These are phyloP conservation scores for Santalum album DNA, from an alignment of 164 flowering plant species.

Conservation along the genomic window DNA sequence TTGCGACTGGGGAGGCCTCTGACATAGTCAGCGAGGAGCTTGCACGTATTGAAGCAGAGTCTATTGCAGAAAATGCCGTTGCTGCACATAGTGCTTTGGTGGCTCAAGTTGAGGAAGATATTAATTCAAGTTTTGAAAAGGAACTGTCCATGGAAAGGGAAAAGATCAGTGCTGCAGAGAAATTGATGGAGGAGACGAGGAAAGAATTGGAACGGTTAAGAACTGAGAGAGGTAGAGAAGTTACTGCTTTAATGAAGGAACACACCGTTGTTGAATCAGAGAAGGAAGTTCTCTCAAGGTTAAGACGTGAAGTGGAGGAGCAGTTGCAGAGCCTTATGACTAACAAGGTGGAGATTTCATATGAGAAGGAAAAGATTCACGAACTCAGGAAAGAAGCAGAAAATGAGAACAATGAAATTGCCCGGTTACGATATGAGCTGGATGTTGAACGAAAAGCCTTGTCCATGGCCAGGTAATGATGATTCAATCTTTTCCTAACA, in stretches of 20 bases:
- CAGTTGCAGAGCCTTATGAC: constrained; percentile 68
- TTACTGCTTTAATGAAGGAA: constrained; percentile 46
- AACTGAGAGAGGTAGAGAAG: constrained; percentile 57
- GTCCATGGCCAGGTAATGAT: constrained; percentile 84
- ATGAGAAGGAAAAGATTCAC: constrained; percentile 68
- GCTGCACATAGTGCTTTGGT: constrained; percentile 85
- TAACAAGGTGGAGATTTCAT: constrained; percentile 64
- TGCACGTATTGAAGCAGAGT: constrained; percentile 94
- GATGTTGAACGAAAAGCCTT: constrained; percentile 93
- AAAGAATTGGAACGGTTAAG: constrained; percentile 63
- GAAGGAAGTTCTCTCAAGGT: constrained; percentile 68
- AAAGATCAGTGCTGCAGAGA: constrained; percentile 63
- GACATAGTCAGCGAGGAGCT: constrained; percentile 90
- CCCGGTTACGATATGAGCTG: constrained; percentile 75
- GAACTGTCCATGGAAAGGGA: constrained; percentile 74
- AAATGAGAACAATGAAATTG: constrained; percentile 60
- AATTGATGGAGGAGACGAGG: constrained; percentile 78
- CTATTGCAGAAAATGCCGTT: constrained; percentile 89
- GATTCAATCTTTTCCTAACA: no score
- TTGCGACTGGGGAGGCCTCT: constrained; percentile 79
- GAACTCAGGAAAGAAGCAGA: constrained; percentile 70
- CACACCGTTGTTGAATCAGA: constrained; percentile 77
- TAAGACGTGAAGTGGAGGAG: constrained; percentile 74
- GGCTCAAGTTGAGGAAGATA: constrained; percentile 83
- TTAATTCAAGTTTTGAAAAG: constrained; percentile 67